A percentile compares a stretch with the other conserved stretches of the same genome.
These are phyloP conservation scores for Chamaenerion angustifolium DNA, from an alignment of 345 rosid genomes.

Conservation along the genomic window DNA sequence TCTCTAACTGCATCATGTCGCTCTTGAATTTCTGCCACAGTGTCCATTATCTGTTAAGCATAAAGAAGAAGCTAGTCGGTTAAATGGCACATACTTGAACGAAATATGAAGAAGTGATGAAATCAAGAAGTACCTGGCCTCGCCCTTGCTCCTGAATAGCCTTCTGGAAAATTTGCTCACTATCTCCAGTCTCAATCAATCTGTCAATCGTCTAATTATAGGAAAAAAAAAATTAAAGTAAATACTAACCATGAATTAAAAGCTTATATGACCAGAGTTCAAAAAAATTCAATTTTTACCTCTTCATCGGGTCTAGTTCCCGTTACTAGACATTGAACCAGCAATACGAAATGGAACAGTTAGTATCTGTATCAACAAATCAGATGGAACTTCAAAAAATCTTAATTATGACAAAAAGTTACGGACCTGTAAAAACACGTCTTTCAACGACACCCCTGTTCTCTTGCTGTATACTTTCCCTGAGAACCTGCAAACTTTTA, in stretches of 20 bases:
- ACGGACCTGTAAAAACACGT: conserved; percentile 83
- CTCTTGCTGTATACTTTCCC: conserved; percentile 88
- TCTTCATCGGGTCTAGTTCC: conserved; percentile 84
- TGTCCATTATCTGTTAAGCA: conserved; percentile 61
- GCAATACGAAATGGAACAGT: conserved; percentile 10
- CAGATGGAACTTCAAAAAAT: too few relatives aligned
- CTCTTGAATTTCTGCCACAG: conserved; percentile 95
- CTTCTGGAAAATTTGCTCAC: conserved; percentile 84
- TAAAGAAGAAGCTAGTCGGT: too few relatives aligned
- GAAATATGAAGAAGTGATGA: too few relatives aligned
- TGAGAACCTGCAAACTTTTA: conserved; percentile 39
- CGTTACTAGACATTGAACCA: conserved; percentile 35
- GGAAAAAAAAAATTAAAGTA: conserved; percentile 7
- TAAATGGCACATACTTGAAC: too few relatives aligned
- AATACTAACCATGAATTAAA: neutral
- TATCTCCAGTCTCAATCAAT: conserved; percentile 82
- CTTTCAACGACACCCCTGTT: conserved; percentile 92
- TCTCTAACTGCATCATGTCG: conserved; percentile 94
- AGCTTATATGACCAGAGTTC: neutral
- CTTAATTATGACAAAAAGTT: too few relatives aligned
- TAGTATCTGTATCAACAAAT: conserved; percentile 7
- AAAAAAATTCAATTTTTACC: conserved; percentile 22
- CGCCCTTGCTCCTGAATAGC: conserved; percentile 89
- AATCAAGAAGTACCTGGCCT: conserved; percentile 52
- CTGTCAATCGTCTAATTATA: conserved; percentile 58